Conservation (phyloP, 2,329 filamentous ascomycete genomes). For the Pseudodiploospora longispora region DNA sequence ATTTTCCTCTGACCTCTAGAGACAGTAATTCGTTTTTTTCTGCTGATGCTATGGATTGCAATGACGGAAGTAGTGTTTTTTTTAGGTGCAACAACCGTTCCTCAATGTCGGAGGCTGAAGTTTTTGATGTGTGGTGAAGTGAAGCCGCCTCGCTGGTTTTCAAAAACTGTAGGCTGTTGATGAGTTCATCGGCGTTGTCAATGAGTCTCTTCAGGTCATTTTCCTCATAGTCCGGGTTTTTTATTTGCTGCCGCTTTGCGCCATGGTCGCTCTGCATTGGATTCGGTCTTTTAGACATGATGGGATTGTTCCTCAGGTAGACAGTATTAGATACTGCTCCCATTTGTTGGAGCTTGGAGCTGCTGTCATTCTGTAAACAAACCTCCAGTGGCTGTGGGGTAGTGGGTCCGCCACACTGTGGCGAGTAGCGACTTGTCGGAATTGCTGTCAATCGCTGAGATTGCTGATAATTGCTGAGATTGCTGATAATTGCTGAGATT, state of each 20-base stretch:
- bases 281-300: conserved; percentile 31
- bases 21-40: too few species aligned
- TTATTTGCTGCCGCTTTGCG: conserved; percentile 10
- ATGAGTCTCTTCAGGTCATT: conserved; percentile 4
- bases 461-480: too few species aligned
- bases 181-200: conserved; percentile 26
- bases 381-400: too few species aligned
- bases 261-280: not conserved
- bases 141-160: conserved; percentile 12
- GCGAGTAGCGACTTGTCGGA: too few species aligned
- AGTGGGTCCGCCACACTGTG: too few species aligned
- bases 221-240: too few species aligned
- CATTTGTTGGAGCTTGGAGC: too few species aligned
- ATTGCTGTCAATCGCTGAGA: too few species aligned
- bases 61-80: conserved; percentile 19
- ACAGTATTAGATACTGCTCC: too few species aligned
- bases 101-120: conserved; percentile 6
- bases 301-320: not conserved
- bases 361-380: too few species aligned
- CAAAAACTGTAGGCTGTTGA: conserved; percentile 29
- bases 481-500: too few species aligned
- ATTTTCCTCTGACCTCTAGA: not conserved
- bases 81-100: conserved; percentile 12
- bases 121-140: conserved; percentile 11
- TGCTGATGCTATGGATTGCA: conserved; percentile 13